phyloP scores from a whole-genome alignment of 208 protist genomes.

The Zelonia costaricensis region DNA sequence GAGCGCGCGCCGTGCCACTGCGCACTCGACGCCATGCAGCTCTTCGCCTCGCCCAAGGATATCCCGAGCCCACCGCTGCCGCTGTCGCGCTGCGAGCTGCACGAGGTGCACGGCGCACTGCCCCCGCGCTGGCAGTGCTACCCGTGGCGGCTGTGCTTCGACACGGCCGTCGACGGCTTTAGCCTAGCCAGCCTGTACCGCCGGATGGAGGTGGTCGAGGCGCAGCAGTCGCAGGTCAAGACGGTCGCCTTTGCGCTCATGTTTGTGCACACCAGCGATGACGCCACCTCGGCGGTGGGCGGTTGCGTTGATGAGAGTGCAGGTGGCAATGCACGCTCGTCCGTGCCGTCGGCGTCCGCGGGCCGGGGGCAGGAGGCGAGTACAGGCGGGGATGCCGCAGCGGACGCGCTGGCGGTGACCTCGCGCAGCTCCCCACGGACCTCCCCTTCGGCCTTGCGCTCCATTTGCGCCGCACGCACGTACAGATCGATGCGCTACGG shows the following conservation, averaged over 20 bases:
- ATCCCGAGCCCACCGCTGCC: conserved; percentile 23
- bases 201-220: conserved; percentile 39
- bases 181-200: conserved; percentile 60
- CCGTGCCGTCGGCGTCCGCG: too few species aligned
- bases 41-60: conserved; percentile 18
- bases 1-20: conserved; percentile 11
- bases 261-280: conserved; percentile 24
- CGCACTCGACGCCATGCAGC: conserved; percentile 15
- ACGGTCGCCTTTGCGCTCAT: conserved; percentile 48
- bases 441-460: background rate
- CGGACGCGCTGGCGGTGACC: too few species aligned
- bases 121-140: conserved; percentile 46
- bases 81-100: conserved; percentile 48
- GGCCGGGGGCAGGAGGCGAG: background rate
- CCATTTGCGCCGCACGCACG: background rate
- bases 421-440: too few species aligned
- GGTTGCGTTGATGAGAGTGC: too few species aligned
- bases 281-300: background rate
- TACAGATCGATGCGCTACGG: background rate
- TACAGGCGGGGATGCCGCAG: too few species aligned
- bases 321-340: too few species aligned
- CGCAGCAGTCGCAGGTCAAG: conserved; percentile 9
- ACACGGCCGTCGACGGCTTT: conserved; percentile 57
- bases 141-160: conserved; percentile 58
- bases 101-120: conserved; percentile 48